Evolutionary conservation across 345 rosid species (phyloP), one percentile per base, ranked within the genome.

Genomic region (Leavenworthia alabamica): DNA sequence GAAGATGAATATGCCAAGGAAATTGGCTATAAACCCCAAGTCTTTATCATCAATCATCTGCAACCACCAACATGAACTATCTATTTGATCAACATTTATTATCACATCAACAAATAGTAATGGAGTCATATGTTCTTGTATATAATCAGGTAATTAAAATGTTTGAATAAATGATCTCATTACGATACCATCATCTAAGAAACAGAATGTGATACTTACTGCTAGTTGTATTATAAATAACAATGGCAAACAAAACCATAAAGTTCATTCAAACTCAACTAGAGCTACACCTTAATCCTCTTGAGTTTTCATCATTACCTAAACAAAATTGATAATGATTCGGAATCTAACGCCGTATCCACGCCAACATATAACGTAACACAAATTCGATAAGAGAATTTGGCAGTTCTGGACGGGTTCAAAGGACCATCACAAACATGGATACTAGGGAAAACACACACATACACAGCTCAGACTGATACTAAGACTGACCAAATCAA

Each of bases 301-400:
- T n/a, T n/a, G n/a, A n/a, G n/a, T n/a, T n/a, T n/a, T n/a, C n/a
- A n/a, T n/a, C n/a, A n/a, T n/a, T n/a, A n/a, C n/a, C n/a, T n/a
- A n/a, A n/a, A n/a, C n/a, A n/a, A n/a, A n/a, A n/a, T n/a, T n/a
- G 44, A 16, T 22, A 29, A 9, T 7, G 96, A 88, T 91, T 45
- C 96, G 96, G 98, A 89, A 86, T 89, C 96, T 89, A 89, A 89
- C 86, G 94, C 96, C 88, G 86, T 86, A 86, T 92, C 95, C 90
- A 89, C 96, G 86, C 92, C 89, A 70, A 48, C 64, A n/a, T 19
- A 39, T 7, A 56, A 56, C 46, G 65, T 71, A 60, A 71, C 70
- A 42, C 60, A n/a, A 71, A 64, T 46, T 45, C 41, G 70, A 64
- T 70, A 50, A 64, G 60, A 24, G 3, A 49, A 50, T 24, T 50